phyloP scores from a whole-genome alignment of 106 monocot genomes.

The Dactylorhiza incarnata region DNA sequence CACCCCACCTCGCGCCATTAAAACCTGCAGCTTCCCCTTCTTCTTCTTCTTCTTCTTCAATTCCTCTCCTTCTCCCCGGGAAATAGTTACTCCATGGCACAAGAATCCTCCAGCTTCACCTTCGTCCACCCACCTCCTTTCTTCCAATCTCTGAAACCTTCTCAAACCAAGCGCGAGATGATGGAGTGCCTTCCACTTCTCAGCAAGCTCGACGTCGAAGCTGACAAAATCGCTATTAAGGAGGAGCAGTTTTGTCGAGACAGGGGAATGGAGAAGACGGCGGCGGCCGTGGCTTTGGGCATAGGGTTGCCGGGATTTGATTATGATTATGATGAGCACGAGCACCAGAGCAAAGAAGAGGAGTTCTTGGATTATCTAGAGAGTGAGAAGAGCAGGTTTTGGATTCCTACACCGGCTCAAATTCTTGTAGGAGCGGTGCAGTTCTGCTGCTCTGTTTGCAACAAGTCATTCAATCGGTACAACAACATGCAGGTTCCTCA shows the following conservation, averaged over 20 bases:
- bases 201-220: too few species aligned
- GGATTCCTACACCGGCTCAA: conserved; percentile 77
- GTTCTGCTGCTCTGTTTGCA: conserved; percentile 68
- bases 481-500: conserved; percentile 74
- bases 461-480: conserved; percentile 73
- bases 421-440: conserved; percentile 69
- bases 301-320: conserved; percentile 31
- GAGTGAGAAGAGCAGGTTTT: conserved; percentile 19
- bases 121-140: neutral
- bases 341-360: neutral
- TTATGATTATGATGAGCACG: conserved; percentile 1
- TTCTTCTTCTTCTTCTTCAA: neutral
- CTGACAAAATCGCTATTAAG: too few species aligned
- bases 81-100: neutral
- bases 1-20: neutral
- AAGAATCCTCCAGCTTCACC: neutral
- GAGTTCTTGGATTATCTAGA: neutral
- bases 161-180: neutral
- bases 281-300: conserved; percentile 22
- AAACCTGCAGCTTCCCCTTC: neutral
- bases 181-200: conserved; percentile 35
- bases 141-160: neutral
- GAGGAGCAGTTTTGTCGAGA: neutral
- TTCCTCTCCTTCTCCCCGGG: neutral
- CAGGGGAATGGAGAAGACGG: neutral